Base-by-base conservation (phyloP, 768 basidiomycete species). In the Lactarius evosmus region DNA sequence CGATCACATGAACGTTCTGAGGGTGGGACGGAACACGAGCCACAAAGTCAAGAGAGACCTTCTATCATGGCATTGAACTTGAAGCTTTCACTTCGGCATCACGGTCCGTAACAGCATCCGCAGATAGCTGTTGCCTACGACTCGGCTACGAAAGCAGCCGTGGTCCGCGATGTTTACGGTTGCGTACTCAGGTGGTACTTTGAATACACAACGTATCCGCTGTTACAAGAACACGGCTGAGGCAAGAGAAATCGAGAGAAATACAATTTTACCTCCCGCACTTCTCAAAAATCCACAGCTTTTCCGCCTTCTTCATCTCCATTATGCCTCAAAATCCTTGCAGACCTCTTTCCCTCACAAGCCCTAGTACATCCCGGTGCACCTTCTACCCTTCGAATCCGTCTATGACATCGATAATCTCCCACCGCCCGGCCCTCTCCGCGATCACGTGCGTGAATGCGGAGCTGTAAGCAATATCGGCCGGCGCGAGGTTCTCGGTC, bases 361-460 rank as follows among this genome's bases (percentile, higher is more conserved):
- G 61, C 60, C 49, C 69, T 63, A 34, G 69, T 69, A 63, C 70
- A 71, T 68, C 72, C 69, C 25, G 29, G 66, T 74, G 71, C 17
- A 74, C 22, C 49, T 61, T 71, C 78, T 79, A 82, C 40, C 77
- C 69, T 41, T 69, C 72, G 66, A 87, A 87, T 0, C 78, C 81
- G 1, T 70, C 64, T 40, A 90, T 76, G 7, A 70, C 69, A 7
- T 76, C 78, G 8, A 81, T 75, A 3, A 78, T 69, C 22, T 65
- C 68, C 87, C 85, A 88, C 30, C 68, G 40, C 22, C 65, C 60
- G 60, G 69, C 70, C 40, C 70, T 68, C 69, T 89, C 88, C 0
- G 82, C 74, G 58, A 93, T 85, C 55, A 86, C 75, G 70, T 92
- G 88, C 1, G 89, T 87, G 68, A 88, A 79, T 7, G 74, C 69